Evolutionary conservation across 441 rosid genomes (phyloP).

Genomic region (Brassica balearica): DNA sequence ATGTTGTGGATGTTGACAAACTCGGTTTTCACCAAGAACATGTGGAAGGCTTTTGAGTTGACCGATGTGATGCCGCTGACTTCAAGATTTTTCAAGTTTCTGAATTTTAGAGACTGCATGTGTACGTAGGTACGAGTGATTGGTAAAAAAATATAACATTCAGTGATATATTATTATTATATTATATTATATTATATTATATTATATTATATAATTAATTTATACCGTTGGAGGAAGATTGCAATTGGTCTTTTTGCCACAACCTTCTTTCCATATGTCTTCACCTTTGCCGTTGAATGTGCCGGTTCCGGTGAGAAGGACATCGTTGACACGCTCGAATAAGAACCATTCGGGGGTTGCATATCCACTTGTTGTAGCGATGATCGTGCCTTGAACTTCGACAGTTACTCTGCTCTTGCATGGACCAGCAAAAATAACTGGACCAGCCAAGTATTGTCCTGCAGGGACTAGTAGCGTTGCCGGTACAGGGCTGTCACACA

Average conservation of each 20-base stretch:
- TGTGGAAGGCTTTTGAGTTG: constrained; percentile 43
- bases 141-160: neutral
- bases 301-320: constrained; percentile 42
- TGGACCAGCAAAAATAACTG: constrained; percentile 45
- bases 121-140: neutral
- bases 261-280: constrained; percentile 36
- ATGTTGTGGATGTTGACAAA: constrained; percentile 26
- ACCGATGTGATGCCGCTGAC: constrained; percentile 34
- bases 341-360: constrained; percentile 42
- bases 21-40: constrained; percentile 31
- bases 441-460: constrained; percentile 40
- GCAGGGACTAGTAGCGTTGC: constrained; percentile 43
- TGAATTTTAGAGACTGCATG: constrained; percentile 42
- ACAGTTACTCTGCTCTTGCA: constrained; percentile 41
- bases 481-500: constrained; percentile 32
- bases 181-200: neutral
- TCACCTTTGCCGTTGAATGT: constrained; percentile 45
- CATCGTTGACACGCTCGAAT: constrained; percentile 39
- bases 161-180: no score
- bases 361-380: constrained; percentile 39
- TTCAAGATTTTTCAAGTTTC: constrained; percentile 30
- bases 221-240: constrained; percentile 43
- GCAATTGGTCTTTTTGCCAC: constrained; percentile 35
- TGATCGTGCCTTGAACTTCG: constrained; percentile 39
- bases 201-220: neutral